Evolutionary conservation across 179 eudicot species (phyloP).

Genomic region (Beta lomatogona): DNA sequence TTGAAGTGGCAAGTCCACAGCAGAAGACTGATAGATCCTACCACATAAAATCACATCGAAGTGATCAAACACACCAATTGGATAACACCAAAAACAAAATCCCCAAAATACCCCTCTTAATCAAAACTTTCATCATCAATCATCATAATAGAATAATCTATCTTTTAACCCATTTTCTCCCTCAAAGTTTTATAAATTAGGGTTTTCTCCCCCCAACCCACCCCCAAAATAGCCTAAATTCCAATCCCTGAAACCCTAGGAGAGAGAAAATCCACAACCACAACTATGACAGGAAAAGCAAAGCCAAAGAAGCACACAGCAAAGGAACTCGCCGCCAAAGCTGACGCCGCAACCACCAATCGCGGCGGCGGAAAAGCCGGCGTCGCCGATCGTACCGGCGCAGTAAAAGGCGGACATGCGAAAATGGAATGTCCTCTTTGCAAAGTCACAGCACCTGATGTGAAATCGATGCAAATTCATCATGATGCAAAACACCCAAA

Average conservation of each 20-base stretch:
- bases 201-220: constrained; percentile 12
- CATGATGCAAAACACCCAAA: constrained; percentile 94
- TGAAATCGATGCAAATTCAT: constrained; percentile 95
- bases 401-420: constrained; percentile 92
- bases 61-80: no score
- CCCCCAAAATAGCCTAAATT: constrained; percentile 18
- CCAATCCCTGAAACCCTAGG: constrained; percentile 46
- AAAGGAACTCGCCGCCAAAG: constrained; percentile 78
- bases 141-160: background rate
- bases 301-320: constrained; percentile 99
- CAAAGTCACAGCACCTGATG: constrained; percentile 84
- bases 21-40: no score
- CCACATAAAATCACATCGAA: no score
- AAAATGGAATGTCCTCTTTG: constrained; percentile 91
- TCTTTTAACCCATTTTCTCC: background rate
- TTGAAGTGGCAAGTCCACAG: no score
- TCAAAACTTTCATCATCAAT: background rate
- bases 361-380: constrained; percentile 98
- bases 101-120: no score
- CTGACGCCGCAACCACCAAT: constrained; percentile 85
- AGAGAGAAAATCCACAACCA: constrained; percentile 30
- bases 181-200: constrained; percentile 3
- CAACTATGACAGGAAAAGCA: constrained; percentile 89
- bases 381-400: constrained; percentile 63
- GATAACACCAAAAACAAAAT: no score